phyloP scores from a whole-genome alignment of 2,329 filamentous ascomycete species.

The Colletotrichum filicis region DNA sequence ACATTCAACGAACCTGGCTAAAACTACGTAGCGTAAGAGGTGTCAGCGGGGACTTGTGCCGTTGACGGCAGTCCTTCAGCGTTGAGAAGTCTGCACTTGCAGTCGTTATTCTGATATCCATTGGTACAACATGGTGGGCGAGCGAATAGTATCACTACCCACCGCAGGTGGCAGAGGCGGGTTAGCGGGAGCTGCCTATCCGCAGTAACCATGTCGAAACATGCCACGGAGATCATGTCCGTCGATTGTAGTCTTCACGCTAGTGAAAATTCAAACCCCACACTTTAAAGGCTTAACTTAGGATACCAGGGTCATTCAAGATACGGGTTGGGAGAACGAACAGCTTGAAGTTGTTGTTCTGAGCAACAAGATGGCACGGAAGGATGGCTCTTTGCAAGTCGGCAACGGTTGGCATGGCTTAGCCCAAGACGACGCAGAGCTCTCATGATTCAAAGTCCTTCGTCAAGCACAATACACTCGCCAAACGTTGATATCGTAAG shows the following conservation, averaged over 20 bases:
- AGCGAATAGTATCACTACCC: background rate
- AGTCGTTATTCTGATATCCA: background rate
- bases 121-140: background rate
- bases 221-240: background rate
- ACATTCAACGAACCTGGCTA: background rate
- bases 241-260: background rate
- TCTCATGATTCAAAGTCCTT: background rate
- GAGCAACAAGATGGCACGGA: background rate
- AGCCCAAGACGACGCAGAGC: background rate
- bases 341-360: background rate
- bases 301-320: background rate
- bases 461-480: background rate
- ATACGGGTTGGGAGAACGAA: background rate
- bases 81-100: background rate
- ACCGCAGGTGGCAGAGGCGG: background rate
- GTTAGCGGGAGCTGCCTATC: background rate
- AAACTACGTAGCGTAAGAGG: background rate
- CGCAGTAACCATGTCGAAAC: no score
- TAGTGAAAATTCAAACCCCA: background rate
- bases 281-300: background rate
- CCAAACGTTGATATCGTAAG: background rate
- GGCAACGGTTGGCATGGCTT: background rate
- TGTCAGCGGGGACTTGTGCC: background rate
- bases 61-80: background rate
- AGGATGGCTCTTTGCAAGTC: background rate